phyloP scores from a whole-genome alignment of 805 yeast genomes.

The Saccharomyces jurei region DNA sequence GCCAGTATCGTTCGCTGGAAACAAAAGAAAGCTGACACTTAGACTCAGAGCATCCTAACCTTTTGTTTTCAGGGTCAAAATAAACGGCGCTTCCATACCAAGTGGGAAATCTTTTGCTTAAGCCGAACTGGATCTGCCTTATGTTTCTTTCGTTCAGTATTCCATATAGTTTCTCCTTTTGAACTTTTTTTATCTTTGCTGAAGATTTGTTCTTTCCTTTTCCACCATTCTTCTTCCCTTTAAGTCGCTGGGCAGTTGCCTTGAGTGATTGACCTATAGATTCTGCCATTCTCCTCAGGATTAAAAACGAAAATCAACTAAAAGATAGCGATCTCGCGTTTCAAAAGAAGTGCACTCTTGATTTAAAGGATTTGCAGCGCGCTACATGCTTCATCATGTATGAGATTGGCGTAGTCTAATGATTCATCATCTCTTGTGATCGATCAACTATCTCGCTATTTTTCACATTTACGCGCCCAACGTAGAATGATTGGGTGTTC shows the following conservation, averaged over 20 bases:
- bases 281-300: neutral
- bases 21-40: slow-evolving; percentile 3
- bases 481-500: neutral
- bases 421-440: neutral
- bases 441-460: neutral
- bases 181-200: slow-evolving; percentile 16
- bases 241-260: neutral
- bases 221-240: neutral
- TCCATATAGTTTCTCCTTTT: slow-evolving; percentile 44
- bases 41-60: slow-evolving; percentile 37
- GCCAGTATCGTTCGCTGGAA: slow-evolving; percentile 35
- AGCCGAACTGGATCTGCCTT: slow-evolving; percentile 55
- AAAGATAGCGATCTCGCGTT: neutral
- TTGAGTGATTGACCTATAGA: neutral
- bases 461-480: neutral
- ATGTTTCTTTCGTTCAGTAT: slow-evolving; percentile 57
- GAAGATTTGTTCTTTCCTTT: neutral
- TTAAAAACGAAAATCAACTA: neutral
- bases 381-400: neutral
- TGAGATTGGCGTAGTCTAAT: neutral
- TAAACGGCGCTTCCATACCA: slow-evolving; percentile 88
- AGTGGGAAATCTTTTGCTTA: slow-evolving; percentile 53
- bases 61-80: slow-evolving; percentile 43
- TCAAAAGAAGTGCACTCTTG: neutral
- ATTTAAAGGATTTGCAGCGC: too few species aligned